Conservation (phyloP, 2,329 filamentous ascomycete genomes). For the Juglanconis oblonga region DNA sequence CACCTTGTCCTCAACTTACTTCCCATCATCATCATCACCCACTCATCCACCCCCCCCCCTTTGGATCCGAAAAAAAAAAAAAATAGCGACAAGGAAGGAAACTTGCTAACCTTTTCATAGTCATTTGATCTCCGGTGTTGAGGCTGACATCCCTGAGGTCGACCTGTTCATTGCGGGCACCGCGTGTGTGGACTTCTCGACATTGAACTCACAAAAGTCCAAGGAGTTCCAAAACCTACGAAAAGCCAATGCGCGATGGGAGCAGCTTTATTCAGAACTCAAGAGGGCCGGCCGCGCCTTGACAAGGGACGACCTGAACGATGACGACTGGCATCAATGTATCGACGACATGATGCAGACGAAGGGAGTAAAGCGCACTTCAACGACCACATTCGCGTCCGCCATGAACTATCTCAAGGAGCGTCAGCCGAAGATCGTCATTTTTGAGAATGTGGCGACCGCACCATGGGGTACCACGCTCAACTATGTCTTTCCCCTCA, state of each 20-base stretch:
- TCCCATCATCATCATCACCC: neutral
- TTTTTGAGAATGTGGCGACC: slow-evolving; percentile 68
- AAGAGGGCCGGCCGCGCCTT: slow-evolving; percentile 46
- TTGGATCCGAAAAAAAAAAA: neutral
- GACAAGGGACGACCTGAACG: slow-evolving; percentile 16
- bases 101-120: slow-evolving; percentile 10
- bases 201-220: slow-evolving; percentile 50
- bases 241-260: slow-evolving; percentile 21
- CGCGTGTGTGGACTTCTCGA: slow-evolving; percentile 73
- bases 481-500: slow-evolving; percentile 33
- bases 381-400: slow-evolving; percentile 25
- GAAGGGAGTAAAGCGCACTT: slow-evolving; percentile 11
- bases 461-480: slow-evolving; percentile 58
- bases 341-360: slow-evolving; percentile 4
- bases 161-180: slow-evolving; percentile 72
- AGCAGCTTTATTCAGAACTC: slow-evolving; percentile 46
- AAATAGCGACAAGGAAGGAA: neutral
- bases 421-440: slow-evolving; percentile 56
- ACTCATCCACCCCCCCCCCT: neutral
- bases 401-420: slow-evolving; percentile 31
- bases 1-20: neutral
- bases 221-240: neutral
- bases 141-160: slow-evolving; percentile 43
- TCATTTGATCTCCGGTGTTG: slow-evolving; percentile 9
- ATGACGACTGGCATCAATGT: slow-evolving; percentile 18